phyloP scores from a whole-genome alignment of 345 rosid genomes.

The Mallotus nudiflorus region DNA sequence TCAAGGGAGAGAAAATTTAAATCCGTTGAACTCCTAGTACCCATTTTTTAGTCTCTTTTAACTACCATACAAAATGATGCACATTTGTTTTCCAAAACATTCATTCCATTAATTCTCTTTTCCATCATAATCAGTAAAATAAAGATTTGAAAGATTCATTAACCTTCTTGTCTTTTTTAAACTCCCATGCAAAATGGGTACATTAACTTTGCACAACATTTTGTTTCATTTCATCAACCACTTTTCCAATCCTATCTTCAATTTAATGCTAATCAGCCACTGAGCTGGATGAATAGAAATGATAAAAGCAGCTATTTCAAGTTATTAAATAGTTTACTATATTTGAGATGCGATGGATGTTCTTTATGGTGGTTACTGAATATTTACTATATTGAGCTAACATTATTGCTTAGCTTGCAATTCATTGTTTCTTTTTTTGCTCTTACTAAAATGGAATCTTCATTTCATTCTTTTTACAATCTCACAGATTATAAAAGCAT shows the following conservation, averaged over 20 bases:
- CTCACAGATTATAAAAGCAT: constrained; percentile 77
- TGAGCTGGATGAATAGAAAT: not conserved
- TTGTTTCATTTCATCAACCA: too few species aligned
- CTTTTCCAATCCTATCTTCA: too few species aligned
- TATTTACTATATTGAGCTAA: not conserved
- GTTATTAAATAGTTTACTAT: not conserved
- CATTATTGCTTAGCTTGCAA: constrained; percentile 3
- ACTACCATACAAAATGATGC: not conserved
- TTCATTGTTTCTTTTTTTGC: not conserved
- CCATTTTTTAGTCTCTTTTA: too few species aligned
- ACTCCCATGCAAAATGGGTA: too few species aligned
- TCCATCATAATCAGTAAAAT: too few species aligned
- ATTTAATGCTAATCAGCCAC: not conserved
- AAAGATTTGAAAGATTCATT: too few species aligned
- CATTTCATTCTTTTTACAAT: constrained; percentile 5
- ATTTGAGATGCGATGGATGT: not conserved
- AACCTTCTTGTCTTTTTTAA: too few species aligned
- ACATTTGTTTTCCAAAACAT: too few species aligned
- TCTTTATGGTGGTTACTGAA: not conserved
- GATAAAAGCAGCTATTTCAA: not conserved
- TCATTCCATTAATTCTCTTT: too few species aligned
- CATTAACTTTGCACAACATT: too few species aligned
- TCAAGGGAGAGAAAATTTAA: too few species aligned
- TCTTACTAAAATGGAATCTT: not conserved
- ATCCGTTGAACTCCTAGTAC: too few species aligned